Percentiles rank a stretch among this genome's conserved stretches.
Conservation (phyloP, 1,284 basidiomycete species). For the Pseudozyma sp. region DNA sequence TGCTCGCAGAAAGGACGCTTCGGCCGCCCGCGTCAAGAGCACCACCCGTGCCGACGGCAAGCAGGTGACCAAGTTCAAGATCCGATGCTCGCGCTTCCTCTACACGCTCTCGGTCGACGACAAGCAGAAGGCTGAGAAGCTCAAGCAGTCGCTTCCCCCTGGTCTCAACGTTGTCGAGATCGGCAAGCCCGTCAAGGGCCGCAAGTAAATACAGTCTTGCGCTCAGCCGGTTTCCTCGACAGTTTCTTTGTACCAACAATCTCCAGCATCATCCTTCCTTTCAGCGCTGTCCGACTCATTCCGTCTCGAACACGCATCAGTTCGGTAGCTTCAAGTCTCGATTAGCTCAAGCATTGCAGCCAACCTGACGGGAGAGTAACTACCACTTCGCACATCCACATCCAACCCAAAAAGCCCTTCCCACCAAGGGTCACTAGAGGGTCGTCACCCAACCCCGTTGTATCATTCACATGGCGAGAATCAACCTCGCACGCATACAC, state of each 20-base stretch:
- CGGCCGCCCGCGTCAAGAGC: constrained; percentile 97
- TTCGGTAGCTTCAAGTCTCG: constrained; percentile 3
- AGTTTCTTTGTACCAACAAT: constrained; percentile 7
- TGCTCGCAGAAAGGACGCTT: constrained; percentile 80
- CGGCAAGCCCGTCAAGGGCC: constrained; percentile 53
- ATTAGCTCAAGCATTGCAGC: constrained; percentile 6
- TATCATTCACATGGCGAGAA: no score
- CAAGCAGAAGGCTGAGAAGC: constrained; percentile 98
- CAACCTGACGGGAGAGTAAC: background rate
- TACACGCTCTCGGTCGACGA: constrained; percentile 97
- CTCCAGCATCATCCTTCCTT: background rate
- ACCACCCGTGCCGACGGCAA: constrained; percentile 80
- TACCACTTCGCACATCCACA: no score
- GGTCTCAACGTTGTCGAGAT: constrained; percentile 71
- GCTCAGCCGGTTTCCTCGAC: background rate
- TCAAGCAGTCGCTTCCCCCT: constrained; percentile 93
- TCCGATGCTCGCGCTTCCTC: constrained; percentile 95
- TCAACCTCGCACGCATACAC: no score
- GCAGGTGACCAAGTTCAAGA: constrained; percentile 92
- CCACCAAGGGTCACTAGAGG: no score
- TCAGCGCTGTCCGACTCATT: constrained; percentile 2
- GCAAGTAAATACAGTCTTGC: constrained; percentile 42
- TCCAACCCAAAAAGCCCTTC: no score
- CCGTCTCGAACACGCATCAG: constrained; percentile 5
- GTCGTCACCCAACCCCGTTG: no score